Base-by-base conservation (phyloP, 1,284 basidiomycete genomes). In the Ustilago nuda region DNA sequence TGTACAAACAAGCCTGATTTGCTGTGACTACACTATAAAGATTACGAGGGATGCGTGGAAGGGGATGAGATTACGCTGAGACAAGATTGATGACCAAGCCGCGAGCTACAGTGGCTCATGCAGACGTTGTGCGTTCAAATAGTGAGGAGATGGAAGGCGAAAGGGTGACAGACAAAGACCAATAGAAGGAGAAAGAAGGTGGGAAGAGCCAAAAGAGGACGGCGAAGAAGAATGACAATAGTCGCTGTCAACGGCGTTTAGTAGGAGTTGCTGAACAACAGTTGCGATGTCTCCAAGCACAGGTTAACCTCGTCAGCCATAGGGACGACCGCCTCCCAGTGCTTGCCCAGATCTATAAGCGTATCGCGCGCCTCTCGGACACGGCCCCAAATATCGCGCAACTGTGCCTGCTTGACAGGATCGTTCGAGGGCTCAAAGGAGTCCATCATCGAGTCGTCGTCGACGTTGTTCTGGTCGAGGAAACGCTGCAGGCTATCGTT, bases 241-340 rank as follows among this genome's bases (percentile, higher is more conserved):
- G 43, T 32, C 4, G 8, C 37, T 39, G 3, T 41, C 9, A n/a
- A 8, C 33, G 36, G 12, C 4, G 13, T 19, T 64, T 45, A 74
- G 48, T 75, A 74, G 2, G 54, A 35, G 50, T 61, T 71, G 69
- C 74, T 70, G 39, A 79, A 69, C 27, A 82, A 69, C 57, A 80
- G 51, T 53, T 81, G 76, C 41, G 73, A 77, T 12, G 80, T 81
- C 55, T 80, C 74, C 23, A 83, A 66, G 56, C 81, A 83, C n/a
- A 76, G 65, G n/a, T 68, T 77, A 67, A 83, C 76, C 43, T 82
- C 80, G 52, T 79, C 78, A 3, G 72, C 76, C 81, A 82, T 82
- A 3, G 81, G 81, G 17, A 74, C 66, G 17, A 79, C 79, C 23
- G 79, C 78, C 27, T 78, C 73, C 80, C 81, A 83, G 61, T 77